These are phyloP conservation scores for Pharnaceum exiguum DNA, from an alignment of 148 eudicot species.

Conservation along the genomic window DNA sequence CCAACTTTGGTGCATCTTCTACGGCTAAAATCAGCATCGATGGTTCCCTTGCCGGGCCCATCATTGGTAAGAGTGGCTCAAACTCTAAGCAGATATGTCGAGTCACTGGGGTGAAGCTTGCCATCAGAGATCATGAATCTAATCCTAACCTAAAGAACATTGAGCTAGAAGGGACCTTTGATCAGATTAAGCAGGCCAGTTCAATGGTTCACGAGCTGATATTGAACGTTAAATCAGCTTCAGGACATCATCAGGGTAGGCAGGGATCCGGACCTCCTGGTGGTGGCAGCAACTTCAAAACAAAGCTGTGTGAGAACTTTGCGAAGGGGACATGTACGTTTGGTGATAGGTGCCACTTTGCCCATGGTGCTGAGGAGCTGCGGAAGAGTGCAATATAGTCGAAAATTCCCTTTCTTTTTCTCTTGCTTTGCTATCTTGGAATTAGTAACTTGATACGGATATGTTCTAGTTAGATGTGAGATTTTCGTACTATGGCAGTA, in stretches of 20 bases:
- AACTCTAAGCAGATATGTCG: conserved; percentile 85
- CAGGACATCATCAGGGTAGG: conserved; percentile 30
- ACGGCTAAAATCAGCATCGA: conserved; percentile 78
- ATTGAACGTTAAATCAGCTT: conserved; percentile 35
- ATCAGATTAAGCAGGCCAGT: conserved; percentile 79
- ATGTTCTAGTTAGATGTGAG: neutral
- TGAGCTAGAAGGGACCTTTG: conserved; percentile 84
- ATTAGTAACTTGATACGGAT: neutral
- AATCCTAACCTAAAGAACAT: conserved; percentile 64
- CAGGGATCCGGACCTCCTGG: conserved; percentile 21
- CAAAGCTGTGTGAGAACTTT: conserved; percentile 74
- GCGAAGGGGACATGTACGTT: conserved; percentile 73
- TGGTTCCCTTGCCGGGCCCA: conserved; percentile 72
- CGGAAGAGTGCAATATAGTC: conserved; percentile 39
- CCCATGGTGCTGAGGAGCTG: conserved; percentile 73
- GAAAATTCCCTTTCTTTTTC: neutral
- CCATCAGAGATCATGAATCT: conserved; percentile 72
- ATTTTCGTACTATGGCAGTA: neutral
- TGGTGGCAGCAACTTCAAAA: conserved; percentile 49
- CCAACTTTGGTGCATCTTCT: conserved; percentile 66
- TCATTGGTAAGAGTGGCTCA: conserved; percentile 78
- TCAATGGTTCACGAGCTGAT: conserved; percentile 89
- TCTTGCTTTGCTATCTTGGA: neutral
- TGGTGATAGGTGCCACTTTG: conserved; percentile 80
- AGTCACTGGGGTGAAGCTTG: conserved; percentile 67